Conservation (phyloP, 1,139 yeast species). For the Hansenula anomala region DNA sequence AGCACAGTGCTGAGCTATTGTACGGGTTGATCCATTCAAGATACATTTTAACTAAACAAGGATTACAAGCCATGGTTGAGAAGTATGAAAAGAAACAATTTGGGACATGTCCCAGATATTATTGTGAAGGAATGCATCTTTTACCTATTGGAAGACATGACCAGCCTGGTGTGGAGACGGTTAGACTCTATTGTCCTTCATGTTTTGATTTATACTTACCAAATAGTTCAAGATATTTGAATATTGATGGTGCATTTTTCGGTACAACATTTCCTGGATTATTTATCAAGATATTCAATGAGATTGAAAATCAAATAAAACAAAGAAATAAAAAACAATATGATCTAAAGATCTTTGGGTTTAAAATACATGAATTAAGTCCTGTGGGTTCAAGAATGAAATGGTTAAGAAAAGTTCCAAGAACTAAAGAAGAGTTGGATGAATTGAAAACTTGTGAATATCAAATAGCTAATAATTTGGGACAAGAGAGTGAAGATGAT, state of each 20-base stretch:
- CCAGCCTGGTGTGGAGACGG: slow-evolving; percentile 87
- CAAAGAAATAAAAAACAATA: slow-evolving; percentile 52
- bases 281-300: slow-evolving; percentile 85
- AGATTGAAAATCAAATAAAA: slow-evolving; percentile 52
- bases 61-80: slow-evolving; percentile 92
- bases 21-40: slow-evolving; percentile 95
- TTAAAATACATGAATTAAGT: slow-evolving; percentile 70
- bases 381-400: slow-evolving; percentile 88
- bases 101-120: slow-evolving; percentile 88
- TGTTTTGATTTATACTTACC: slow-evolving; percentile 91
- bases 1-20: slow-evolving; percentile 85
- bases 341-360: slow-evolving; percentile 83
- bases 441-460: slow-evolving; percentile 65
- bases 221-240: slow-evolving; percentile 74
- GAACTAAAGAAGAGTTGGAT: slow-evolving; percentile 46
- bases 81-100: slow-evolving; percentile 87
- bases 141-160: slow-evolving; percentile 92
- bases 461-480: too few relatives aligned
- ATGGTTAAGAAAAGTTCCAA: slow-evolving; percentile 84
- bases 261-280: slow-evolving; percentile 96
- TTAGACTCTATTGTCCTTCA: slow-evolving; percentile 88
- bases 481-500: too few relatives aligned
- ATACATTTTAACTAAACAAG: slow-evolving; percentile 83
- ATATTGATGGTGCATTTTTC: slow-evolving; percentile 93
- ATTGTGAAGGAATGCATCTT: slow-evolving; percentile 88